Evolutionary conservation across 306 rosid species (phyloP).

Genomic region (Lathyrus sativus): DNA sequence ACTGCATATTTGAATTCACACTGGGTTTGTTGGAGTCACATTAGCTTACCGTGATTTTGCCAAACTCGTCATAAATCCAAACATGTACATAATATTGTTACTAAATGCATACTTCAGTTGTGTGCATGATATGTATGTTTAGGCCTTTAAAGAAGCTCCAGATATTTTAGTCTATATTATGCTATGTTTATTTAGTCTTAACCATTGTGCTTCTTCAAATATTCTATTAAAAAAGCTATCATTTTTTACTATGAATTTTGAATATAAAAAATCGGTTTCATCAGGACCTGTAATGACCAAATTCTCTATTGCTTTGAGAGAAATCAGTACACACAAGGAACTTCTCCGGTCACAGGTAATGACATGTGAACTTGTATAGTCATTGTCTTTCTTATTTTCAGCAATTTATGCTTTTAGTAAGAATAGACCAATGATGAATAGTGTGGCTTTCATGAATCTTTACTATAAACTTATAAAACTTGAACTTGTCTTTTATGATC

Average conservation of each 20-base stretch:
- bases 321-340: slow-evolving; percentile 90
- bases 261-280: slow-evolving; percentile 15
- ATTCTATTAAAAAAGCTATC: neutral
- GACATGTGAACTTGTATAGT: slow-evolving; percentile 5
- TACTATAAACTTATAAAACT: neutral
- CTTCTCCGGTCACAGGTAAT: slow-evolving; percentile 90
- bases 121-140: too few relatives aligned
- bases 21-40: too few relatives aligned
- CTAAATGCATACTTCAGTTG: too few relatives aligned
- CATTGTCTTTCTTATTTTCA: slow-evolving; percentile 18
- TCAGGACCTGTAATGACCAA: slow-evolving; percentile 93
- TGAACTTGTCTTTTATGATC: slow-evolving; percentile 21
- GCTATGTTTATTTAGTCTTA: neutral
- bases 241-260: slow-evolving; percentile 1
- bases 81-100: too few relatives aligned
- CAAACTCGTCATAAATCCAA: too few relatives aligned
- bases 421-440: slow-evolving; percentile 8
- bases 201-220: too few relatives aligned
- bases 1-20: too few relatives aligned
- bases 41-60: too few relatives aligned
- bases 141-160: too few relatives aligned
- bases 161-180: too few relatives aligned
- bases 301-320: slow-evolving; percentile 81
- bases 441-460: neutral
- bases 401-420: slow-evolving; percentile 7